These are phyloP conservation scores for Diaporthe amygdali DNA, from an alignment of 2,329 filamentous ascomycete species.

Conservation along the genomic window DNA sequence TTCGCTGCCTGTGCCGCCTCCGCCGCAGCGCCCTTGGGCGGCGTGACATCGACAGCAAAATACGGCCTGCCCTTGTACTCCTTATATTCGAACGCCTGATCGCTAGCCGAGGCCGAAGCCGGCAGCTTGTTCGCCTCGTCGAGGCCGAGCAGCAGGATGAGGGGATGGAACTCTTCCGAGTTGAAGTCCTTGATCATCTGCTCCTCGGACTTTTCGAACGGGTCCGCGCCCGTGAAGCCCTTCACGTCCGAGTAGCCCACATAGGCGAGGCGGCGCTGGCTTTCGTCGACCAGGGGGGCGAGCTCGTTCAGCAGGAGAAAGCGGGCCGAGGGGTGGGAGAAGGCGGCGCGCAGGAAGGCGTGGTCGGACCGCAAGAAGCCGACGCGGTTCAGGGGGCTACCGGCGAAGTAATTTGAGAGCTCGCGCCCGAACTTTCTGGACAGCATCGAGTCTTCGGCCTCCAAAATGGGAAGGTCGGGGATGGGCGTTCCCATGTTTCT, in stretches of 20 bases:
- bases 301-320: slow-evolving; percentile 84
- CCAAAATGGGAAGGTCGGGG: slow-evolving; percentile 50
- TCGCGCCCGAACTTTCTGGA: slow-evolving; percentile 80
- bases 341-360: slow-evolving; percentile 71
- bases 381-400: slow-evolving; percentile 77
- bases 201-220: slow-evolving; percentile 74
- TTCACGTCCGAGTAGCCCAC: slow-evolving; percentile 72
- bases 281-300: slow-evolving; percentile 67
- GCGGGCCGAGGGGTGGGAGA: slow-evolving; percentile 66
- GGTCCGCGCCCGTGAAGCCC: slow-evolving; percentile 71
- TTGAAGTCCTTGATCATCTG: slow-evolving; percentile 77
- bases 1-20: slow-evolving; percentile 66
- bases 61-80: slow-evolving; percentile 81
- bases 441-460: slow-evolving; percentile 68
- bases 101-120: slow-evolving; percentile 30
- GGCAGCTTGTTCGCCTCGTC: slow-evolving; percentile 61
- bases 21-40: slow-evolving; percentile 68
- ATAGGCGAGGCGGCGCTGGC: slow-evolving; percentile 68
- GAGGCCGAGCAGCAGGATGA: slow-evolving; percentile 84
- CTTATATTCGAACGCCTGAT: slow-evolving; percentile 62
- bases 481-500: slow-evolving; percentile 30
- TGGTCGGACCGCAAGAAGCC: slow-evolving; percentile 78
- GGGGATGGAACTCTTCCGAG: slow-evolving; percentile 68
- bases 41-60: slow-evolving; percentile 90
- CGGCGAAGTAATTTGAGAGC: slow-evolving; percentile 83